These are phyloP conservation scores for Lichtheimia corymbifera DNA, from an alignment of 371 early-diverging fungal species.

Conservation along the genomic window DNA sequence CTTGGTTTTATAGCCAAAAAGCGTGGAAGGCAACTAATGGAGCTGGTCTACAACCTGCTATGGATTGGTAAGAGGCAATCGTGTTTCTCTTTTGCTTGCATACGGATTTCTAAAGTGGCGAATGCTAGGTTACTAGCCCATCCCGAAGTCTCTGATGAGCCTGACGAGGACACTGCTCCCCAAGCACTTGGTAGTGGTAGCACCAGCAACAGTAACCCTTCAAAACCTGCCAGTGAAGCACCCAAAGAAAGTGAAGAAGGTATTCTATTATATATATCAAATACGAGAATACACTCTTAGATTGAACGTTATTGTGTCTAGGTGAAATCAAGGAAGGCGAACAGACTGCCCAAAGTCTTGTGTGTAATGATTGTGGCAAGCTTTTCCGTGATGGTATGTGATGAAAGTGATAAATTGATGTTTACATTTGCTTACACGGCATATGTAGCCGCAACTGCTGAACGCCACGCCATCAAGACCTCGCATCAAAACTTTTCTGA, in stretches of 20 bases:
- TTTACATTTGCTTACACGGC: background rate
- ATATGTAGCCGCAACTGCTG: slow-evolving; percentile 67
- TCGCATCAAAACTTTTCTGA: slow-evolving; percentile 89
- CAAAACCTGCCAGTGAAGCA: slow-evolving; percentile 14
- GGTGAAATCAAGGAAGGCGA: slow-evolving; percentile 73
- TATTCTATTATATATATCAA: background rate
- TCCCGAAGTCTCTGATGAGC: slow-evolving; percentile 73
- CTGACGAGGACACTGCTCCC: slow-evolving; percentile 47
- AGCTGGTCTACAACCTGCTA: slow-evolving; percentile 84
- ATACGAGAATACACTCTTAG: background rate
- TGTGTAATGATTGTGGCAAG: slow-evolving; percentile 88
- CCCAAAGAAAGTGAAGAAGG: background rate
- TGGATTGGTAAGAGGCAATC: slow-evolving; percentile 75
- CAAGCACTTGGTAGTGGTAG: slow-evolving; percentile 26
- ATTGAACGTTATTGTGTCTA: background rate
- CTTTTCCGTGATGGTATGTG: slow-evolving; percentile 72
- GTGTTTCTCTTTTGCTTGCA: background rate
- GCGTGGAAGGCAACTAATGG: slow-evolving; percentile 79
- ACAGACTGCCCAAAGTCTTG: slow-evolving; percentile 73
- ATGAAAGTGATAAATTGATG: background rate
- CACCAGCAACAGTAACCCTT: slow-evolving; percentile 19
- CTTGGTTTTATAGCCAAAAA: slow-evolving; percentile 35
- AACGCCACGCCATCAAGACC: slow-evolving; percentile 81
- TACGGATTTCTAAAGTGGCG: background rate
- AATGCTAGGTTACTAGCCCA: slow-evolving; percentile 70